A percentile compares a stretch with the other conserved stretches of the same genome.
These are phyloP conservation scores for Botrytis aclada DNA, from an alignment of 2,329 filamentous ascomycete genomes.

Conservation along the genomic window DNA sequence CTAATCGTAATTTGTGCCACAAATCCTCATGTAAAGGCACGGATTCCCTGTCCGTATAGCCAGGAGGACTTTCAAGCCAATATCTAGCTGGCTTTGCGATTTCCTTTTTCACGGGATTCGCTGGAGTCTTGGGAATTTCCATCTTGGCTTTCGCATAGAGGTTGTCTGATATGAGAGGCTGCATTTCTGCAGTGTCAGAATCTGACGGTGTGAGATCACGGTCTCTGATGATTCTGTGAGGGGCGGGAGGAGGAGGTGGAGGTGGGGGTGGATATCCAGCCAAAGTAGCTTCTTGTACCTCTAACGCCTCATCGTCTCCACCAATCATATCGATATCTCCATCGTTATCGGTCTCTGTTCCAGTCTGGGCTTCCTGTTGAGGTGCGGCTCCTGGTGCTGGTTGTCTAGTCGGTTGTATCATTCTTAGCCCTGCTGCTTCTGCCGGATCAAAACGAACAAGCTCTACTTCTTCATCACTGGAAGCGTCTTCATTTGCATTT, in stretches of 20 bases:
- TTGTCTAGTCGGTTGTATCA: background rate
- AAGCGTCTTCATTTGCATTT: conserved; percentile 34
- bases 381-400: conserved; percentile 26
- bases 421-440: conserved; percentile 29
- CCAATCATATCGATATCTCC: conserved; percentile 46
- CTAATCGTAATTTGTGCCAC: conserved; percentile 82
- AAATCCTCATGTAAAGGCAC: conserved; percentile 79
- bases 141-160: conserved; percentile 63
- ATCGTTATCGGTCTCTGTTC: conserved; percentile 41
- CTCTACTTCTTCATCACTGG: conserved; percentile 26
- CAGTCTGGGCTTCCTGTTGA: conserved; percentile 33
- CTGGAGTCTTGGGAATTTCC: conserved; percentile 80
- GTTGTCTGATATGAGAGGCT: conserved; percentile 57
- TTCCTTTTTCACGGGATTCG: conserved; percentile 44
- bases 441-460: background rate
- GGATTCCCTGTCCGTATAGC: conserved; percentile 60
- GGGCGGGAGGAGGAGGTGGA: conserved; percentile 43
- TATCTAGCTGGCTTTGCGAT: conserved; percentile 70
- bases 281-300: conserved; percentile 73
- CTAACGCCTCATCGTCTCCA: conserved; percentile 57
- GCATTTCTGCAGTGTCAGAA: conserved; percentile 63
- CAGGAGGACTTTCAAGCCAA: conserved; percentile 78
- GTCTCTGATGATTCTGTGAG: conserved; percentile 48
- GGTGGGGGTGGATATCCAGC: conserved; percentile 67
- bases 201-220: conserved; percentile 67